Conservation (phyloP, 441 rosid species). For the Daphne laureola region DNA sequence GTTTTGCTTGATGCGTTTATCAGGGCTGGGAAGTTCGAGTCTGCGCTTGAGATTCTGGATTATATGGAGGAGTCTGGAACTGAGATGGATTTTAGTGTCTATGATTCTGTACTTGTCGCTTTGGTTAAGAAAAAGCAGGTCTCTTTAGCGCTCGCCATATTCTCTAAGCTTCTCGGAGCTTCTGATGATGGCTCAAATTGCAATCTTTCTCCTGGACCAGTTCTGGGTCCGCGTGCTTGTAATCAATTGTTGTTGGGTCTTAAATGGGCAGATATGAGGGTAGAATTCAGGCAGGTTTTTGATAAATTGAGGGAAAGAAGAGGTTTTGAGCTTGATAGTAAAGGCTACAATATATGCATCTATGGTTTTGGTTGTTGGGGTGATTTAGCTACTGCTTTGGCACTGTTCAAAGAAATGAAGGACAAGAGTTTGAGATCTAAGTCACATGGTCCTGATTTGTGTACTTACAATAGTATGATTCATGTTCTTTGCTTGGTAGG, state of each 20-base stretch:
- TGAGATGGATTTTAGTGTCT: conserved; percentile 33
- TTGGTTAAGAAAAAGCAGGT: conserved; percentile 51
- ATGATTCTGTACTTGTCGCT: conserved; percentile 62
- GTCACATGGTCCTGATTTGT: conserved; percentile 57
- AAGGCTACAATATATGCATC: conserved; percentile 74
- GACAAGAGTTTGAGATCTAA: conserved; percentile 29
- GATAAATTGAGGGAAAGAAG: conserved; percentile 33
- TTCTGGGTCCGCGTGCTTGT: conserved; percentile 49
- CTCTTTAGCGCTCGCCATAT: conserved; percentile 49
- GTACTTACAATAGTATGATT: conserved; percentile 80
- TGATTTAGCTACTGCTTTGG: conserved; percentile 51
- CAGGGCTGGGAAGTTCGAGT: conserved; percentile 50
- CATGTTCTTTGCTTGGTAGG: conserved; percentile 61
- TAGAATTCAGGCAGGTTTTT: conserved; percentile 43
- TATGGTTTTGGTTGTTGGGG: conserved; percentile 86
- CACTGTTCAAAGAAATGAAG: conserved; percentile 74
- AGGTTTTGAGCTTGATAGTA: conserved; percentile 50
- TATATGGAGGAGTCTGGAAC: conserved; percentile 58
- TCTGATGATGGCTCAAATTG: conserved; percentile 11
- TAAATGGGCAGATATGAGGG: conserved; percentile 48
- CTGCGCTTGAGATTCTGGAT: conserved; percentile 64
- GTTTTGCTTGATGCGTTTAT: conserved; percentile 47
- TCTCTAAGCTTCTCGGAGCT: conserved; percentile 56
- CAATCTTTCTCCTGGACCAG: conserved; percentile 11
- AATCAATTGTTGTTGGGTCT: conserved; percentile 67